Base-by-base conservation (phyloP, 1,284 basidiomycete species). In the Fomes fomentarius region DNA sequence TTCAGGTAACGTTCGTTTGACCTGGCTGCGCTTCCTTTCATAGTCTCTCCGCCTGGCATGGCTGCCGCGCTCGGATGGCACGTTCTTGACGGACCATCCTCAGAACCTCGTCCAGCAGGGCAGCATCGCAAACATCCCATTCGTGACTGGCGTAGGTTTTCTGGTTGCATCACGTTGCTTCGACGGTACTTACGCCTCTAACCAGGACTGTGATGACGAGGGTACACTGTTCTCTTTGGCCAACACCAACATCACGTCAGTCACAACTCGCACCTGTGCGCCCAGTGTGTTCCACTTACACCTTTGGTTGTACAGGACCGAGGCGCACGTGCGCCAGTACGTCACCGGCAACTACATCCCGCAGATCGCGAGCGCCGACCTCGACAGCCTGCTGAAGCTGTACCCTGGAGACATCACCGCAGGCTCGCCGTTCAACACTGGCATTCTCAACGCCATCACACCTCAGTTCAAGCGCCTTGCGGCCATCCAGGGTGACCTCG, bases 361-460 rank as follows among this genome's bases (percentile, higher is more conserved):
- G 10, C 34, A 54, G n/a, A 49, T 54, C 5, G 6, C 40, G 5
- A 17, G 25, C 14, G 41, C 38, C 2, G 52, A 63, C 41, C 5
- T 66, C 28, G 52, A 61, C 28, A 31, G 44, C 9, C 41, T 74
- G 14, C 33, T 70, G 31, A 38, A 31, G 7, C 46, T 70, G 3
- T 74, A 71, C 50, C 66, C 70, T 4, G 47, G 47, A 4, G 66
- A 69, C 41, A 48, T 54, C 28, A 67, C 69, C 0, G 60, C 76
- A 54, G 82, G 83, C 4, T 83, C 83, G 0, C 83, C 83, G 0
- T 85, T 75, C 56, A 70, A 71, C 48, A 84, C 83, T 0, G 75
- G 79, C 0, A 50, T 67, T 21, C 43, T 73, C 1, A 78, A 82
- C 51, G 72, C 69, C 0, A 49, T 84, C 9, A 74, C 78, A 0